Evolutionary conservation across 2,329 filamentous ascomycete genomes (phyloP).

Genomic region (Uncinocarpus reesii): DNA sequence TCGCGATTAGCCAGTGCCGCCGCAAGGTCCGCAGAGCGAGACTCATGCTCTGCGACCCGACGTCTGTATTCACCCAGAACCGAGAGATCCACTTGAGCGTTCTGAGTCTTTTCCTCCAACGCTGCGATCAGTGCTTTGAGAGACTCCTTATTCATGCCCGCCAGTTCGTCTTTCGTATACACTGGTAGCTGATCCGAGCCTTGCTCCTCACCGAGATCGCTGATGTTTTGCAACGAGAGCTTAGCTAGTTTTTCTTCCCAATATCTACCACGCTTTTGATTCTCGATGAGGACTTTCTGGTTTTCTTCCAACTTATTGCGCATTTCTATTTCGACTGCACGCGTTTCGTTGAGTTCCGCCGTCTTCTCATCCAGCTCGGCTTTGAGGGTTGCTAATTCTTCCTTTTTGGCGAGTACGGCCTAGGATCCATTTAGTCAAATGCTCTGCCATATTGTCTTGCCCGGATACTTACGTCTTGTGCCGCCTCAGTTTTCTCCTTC

Average conservation of each 20-base stretch:
- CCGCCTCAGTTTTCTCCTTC: constrained; percentile 64
- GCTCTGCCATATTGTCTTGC: not conserved
- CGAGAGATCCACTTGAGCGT: constrained; percentile 74
- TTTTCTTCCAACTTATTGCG: constrained; percentile 95
- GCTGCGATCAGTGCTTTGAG: constrained; percentile 56
- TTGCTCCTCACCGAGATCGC: constrained; percentile 53
- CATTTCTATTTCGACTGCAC: constrained; percentile 93
- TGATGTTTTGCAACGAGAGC: constrained; percentile 69
- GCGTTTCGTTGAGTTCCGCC: constrained; percentile 74
- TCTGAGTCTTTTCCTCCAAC: constrained; percentile 67
- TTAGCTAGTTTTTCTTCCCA: constrained; percentile 87
- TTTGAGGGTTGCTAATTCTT: constrained; percentile 70
- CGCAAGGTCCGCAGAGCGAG: constrained; percentile 73
- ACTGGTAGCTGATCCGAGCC: constrained; percentile 50
- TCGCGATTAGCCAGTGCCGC: constrained; percentile 69
- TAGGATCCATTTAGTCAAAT: constrained; percentile 24
- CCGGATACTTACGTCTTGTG: constrained; percentile 49
- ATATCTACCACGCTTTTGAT: constrained; percentile 70
- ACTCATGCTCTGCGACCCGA: constrained; percentile 69
- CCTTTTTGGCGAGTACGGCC: constrained; percentile 65
- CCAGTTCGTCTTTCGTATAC: constrained; percentile 63
- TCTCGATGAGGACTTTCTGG: constrained; percentile 77
- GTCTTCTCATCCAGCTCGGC: constrained; percentile 77
- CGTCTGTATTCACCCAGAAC: constrained; percentile 84
- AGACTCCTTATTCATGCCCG: constrained; percentile 52